Base-by-base conservation (phyloP, 2,329 filamentous ascomycete species). In the Ophiosphaerella korrae region DNA sequence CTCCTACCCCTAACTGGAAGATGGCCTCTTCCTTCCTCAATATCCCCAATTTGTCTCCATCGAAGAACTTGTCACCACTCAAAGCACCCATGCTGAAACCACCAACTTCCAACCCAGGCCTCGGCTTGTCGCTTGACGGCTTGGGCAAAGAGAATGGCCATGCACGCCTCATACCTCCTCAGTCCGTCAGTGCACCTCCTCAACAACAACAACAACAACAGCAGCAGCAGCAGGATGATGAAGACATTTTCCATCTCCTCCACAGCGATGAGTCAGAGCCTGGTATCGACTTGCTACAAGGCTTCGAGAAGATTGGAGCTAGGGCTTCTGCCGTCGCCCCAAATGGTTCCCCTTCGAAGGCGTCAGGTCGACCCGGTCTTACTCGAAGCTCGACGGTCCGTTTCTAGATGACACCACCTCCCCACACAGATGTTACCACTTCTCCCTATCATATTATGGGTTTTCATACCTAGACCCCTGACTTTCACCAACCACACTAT, bases 251-350 rank as follows among this genome's bases (percentile, higher is more conserved):
- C 61, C 74, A 78, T 16, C 81, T 85, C 32, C 78, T 87, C 35
- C 76, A 85, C 44, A 78, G 80, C 49, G 85, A 88, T 52, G 84
- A 85, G 35, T 76, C 77, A 3, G 79, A 83, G 50, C 84, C 87
- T 52, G 74, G 82, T 12, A 80, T 91, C 43, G 88, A 92, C 63
- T 87, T 92, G 58, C 81, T 89, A 39, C 86, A 89, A 66, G 88
- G 88, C 8, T 92, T 91, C 63, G 84, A 88, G 68, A 88, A 87
- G 75, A 91, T 92, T 67, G 88, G 88, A 43, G 68, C 73, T 5
- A 55, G 67, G 24, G 49, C 62, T 2, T 60, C 65, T 21, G 62
- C 63, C 38, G 66, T 72, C 33, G 70, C 70, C 5, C 59, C 68
- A 7, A 72, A 73, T 32, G 71, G 70, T 29, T 72, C 70, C 21